Evolutionary conservation across 371 early-diverging fungal genomes (phyloP).

Genomic region (Mortierella sp.): DNA sequence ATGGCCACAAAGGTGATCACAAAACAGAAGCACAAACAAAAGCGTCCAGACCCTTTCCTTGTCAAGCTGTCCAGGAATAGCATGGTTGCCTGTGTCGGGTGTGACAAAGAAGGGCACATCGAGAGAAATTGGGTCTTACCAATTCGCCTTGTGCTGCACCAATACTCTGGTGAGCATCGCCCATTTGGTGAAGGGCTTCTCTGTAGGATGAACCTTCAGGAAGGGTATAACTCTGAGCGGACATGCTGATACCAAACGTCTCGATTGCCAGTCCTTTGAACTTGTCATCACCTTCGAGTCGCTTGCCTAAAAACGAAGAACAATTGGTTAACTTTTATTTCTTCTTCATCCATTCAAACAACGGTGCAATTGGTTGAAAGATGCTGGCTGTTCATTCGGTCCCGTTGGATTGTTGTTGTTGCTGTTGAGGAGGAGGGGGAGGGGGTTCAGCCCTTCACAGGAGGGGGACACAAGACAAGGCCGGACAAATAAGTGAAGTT

Average conservation of each 20-base stretch:
- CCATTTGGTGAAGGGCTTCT: constrained; percentile 56
- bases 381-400: neutral
- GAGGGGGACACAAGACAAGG: neutral
- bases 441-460: neutral
- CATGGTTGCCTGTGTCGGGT: neutral
- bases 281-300: constrained; percentile 71
- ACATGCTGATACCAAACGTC: constrained; percentile 71
- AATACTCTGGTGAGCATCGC: constrained; percentile 73
- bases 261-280: constrained; percentile 69
- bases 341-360: neutral
- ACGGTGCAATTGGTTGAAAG: neutral
- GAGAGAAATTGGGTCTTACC: constrained; percentile 33
- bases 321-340: neutral
- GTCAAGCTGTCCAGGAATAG: neutral
- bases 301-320: constrained; percentile 59
- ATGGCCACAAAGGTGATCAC: too few relatives aligned
- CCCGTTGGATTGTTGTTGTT: neutral
- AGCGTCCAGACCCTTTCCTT: neutral
- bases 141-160: constrained; percentile 69
- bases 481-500: neutral
- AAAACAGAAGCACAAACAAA: constrained; percentile 2
- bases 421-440: neutral
- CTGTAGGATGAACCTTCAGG: constrained; percentile 72
- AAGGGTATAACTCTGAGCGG: constrained; percentile 66
- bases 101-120: neutral